Evolutionary conservation across 352 stramenopile species (phyloP).

Genomic region (Phytophthora macrochlamydospora): DNA sequence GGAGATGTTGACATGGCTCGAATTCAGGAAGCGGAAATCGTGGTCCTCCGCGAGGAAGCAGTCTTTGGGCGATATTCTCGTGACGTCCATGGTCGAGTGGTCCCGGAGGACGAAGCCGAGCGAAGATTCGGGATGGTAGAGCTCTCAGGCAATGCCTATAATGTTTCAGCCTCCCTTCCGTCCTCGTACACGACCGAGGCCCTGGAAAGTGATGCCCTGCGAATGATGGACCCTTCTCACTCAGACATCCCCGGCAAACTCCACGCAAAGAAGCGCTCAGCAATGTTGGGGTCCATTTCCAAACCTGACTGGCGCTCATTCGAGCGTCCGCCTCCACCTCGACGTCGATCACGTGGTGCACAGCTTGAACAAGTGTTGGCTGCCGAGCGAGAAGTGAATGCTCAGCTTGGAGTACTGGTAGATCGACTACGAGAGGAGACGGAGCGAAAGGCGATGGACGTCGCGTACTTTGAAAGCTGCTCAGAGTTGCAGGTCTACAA

Average conservation of each 20-base stretch:
- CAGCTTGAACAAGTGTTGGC: constrained; percentile 74
- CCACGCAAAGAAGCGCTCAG: constrained; percentile 67
- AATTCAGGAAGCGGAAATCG: constrained; percentile 66
- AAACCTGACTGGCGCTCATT: constrained; percentile 54
- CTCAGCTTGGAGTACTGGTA: constrained; percentile 47
- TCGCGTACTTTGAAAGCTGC: constrained; percentile 80
- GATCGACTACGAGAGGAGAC: constrained; percentile 68
- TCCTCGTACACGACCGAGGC: constrained; percentile 17
- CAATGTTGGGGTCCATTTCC: constrained; percentile 68
- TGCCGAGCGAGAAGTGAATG: constrained; percentile 48
- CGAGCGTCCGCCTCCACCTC: constrained; percentile 35
- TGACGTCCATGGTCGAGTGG: constrained; percentile 69
- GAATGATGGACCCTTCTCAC: constrained; percentile 4
- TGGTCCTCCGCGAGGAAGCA: constrained; percentile 79
- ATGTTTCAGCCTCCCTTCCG: constrained; percentile 17
- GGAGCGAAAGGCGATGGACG: constrained; percentile 79
- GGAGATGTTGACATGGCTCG: constrained; percentile 86
- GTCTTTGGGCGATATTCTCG: constrained; percentile 64
- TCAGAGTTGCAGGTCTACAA: constrained; percentile 56
- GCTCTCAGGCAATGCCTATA: constrained; percentile 58
- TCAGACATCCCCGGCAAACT: constrained; percentile 34
- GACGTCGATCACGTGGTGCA: constrained; percentile 65
- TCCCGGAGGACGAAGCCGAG: constrained; percentile 66
- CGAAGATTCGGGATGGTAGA: constrained; percentile 62
- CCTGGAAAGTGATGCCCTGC: constrained; percentile 12